Evolutionary conservation across 768 basidiomycete genomes (phyloP), one percentile per base, ranked within the genome.

Genomic region (Lactifluus hygrophoroides): DNA sequence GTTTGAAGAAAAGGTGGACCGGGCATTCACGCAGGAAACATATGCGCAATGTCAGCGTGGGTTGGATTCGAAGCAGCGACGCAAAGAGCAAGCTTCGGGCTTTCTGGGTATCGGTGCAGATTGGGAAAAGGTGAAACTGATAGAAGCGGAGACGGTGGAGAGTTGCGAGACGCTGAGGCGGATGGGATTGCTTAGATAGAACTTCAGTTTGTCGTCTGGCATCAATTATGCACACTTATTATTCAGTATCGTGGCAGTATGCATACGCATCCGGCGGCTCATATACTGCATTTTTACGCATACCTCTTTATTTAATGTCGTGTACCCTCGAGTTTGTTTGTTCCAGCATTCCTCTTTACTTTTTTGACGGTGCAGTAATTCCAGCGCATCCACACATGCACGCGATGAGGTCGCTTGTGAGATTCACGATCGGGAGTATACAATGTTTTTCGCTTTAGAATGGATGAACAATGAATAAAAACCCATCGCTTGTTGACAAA

Each of bases 71-170:
- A 86, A 84, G 68, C 79, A 88, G 66, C 83, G 84, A 60, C 73
- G 76, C 60, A 85, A 86, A 67, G 86, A 94, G 52, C 77, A 80
- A 9, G 86, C 92, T 66, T 71, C 89, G 38, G 95, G 95, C 5
- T 71, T 96, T 61, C 94, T 97, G 69, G 95, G 94, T 5, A 75
- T 96, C 54, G 90, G 93, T 30, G 89, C 92, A 11, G 89, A 98
- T 69, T 92, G 90, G 88, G 86, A 92, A 32, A 90, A 90, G 72
- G 87, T 98, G 58, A 76, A 78, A 69, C 70, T 73, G 64, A 86
- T 96, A 52, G 80, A 88, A 50, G 72, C 71, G 30, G 87, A 94
- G 74, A 78, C 76, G 37, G 76, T 92, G 47, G 77, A 79, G 58
- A 84, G 81, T 65, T 97, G 94, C 68, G 88, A 92, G 60, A 83